phyloP scores from a whole-genome alignment of 768 basidiomycete species.

The Pseudohyphozyma bogoriensis region DNA sequence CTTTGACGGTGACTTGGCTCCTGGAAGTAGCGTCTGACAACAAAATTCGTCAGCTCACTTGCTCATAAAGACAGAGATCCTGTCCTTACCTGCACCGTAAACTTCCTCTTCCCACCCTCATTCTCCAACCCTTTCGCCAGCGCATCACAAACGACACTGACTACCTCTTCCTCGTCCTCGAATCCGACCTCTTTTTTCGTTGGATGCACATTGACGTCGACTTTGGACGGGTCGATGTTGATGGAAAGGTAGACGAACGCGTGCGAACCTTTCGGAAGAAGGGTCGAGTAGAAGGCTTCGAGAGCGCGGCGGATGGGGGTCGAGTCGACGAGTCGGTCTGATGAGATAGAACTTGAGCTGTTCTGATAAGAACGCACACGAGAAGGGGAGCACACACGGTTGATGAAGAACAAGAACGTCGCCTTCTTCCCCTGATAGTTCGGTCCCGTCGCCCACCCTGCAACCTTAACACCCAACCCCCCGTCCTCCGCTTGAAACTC shows the following conservation, averaged over 20 bases:
- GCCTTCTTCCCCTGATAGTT: conserved; percentile 84
- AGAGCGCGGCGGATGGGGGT: conserved; percentile 73
- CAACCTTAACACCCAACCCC: conserved; percentile 56
- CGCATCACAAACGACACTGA: conserved; percentile 60
- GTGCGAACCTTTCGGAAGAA: conserved; percentile 77
- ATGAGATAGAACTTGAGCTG: too few relatives aligned
- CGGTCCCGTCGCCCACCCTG: conserved; percentile 68
- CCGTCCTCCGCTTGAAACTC: conserved; percentile 39
- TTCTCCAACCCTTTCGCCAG: conserved; percentile 55
- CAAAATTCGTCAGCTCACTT: too few relatives aligned
- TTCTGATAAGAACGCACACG: too few relatives aligned
- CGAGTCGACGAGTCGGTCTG: conserved; percentile 89
- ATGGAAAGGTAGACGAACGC: conserved; percentile 93
- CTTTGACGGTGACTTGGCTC: conserved; percentile 14
- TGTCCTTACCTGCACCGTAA: conserved; percentile 40
- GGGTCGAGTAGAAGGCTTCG: conserved; percentile 69
- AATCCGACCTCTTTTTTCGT: conserved; percentile 85
- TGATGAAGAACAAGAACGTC: conserved; percentile 82
- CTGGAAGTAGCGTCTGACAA: conserved; percentile 37
- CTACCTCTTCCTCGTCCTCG: conserved; percentile 77
- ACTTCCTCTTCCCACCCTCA: conserved; percentile 41
- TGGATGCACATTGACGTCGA: conserved; percentile 96
- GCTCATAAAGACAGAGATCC: too few relatives aligned
- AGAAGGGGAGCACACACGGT: conserved; percentile 50
- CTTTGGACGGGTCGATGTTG: conserved; percentile 68